phyloP scores from a whole-genome alignment of 208 protist species.

The Acanthamoeba quina region DNA sequence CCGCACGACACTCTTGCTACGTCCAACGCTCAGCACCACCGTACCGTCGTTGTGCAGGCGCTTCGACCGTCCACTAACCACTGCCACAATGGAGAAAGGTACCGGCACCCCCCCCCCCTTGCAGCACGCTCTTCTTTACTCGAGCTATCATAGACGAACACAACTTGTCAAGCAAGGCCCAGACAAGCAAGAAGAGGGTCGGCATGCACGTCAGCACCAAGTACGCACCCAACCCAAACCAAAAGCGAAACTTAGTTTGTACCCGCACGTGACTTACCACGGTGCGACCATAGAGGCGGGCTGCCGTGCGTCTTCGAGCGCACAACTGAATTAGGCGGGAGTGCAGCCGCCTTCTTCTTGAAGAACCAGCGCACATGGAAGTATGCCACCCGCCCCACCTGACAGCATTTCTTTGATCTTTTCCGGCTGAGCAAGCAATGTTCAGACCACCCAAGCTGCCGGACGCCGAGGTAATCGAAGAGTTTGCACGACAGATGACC shows the following conservation, averaged over 20 bases:
- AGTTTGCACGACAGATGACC: slow-evolving; percentile 71
- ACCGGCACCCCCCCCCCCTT: neutral
- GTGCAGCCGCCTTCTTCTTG: slow-evolving; percentile 46
- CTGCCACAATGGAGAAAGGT: neutral
- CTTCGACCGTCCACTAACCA: neutral
- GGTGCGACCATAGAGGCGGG: neutral
- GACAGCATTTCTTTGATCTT: neutral
- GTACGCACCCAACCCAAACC: neutral
- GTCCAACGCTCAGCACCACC: no score
- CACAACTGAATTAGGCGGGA: slow-evolving; percentile 9
- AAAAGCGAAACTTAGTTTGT: no score
- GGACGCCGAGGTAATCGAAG: neutral
- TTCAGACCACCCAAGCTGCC: slow-evolving; percentile 15
- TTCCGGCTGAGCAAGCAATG: neutral
- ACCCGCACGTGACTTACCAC: no score
- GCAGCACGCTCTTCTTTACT: no score
- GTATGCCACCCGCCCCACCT: neutral
- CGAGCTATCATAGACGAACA: no score
- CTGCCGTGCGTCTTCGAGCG: slow-evolving; percentile 37
- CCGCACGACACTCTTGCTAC: neutral
- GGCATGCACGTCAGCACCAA: slow-evolving; percentile 64
- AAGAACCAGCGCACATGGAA: slow-evolving; percentile 76
- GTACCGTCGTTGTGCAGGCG: no score
- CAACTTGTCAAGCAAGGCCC: neutral
- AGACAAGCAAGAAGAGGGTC: slow-evolving; percentile 29